Conservation (phyloP, 345 rosid species). For the Cochlearia excelsa region DNA sequence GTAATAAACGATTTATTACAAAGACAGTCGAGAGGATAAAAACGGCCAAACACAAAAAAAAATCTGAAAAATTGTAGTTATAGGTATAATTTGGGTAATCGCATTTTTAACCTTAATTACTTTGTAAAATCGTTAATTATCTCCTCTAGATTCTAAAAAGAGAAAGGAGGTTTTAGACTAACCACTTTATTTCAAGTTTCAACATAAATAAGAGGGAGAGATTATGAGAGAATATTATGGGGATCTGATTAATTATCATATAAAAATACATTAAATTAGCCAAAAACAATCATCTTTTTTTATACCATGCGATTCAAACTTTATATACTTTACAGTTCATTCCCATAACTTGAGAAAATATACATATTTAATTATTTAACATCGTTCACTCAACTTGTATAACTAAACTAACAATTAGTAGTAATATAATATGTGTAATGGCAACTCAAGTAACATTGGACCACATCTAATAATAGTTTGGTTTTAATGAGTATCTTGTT, state of each 20-base stretch:
- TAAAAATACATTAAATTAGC: conserved; percentile 12
- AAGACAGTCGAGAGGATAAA: too few species aligned
- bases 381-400: too few species aligned
- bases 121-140: neutral
- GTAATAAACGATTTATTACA: too few species aligned
- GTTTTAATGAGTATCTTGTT: too few species aligned
- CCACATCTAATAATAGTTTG: too few species aligned
- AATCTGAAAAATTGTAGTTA: neutral
- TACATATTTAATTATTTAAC: neutral
- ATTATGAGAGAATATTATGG: conserved; percentile 35
- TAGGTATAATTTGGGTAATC: conserved; percentile 1
- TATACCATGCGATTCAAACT: conserved; percentile 32
- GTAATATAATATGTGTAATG: too few species aligned
- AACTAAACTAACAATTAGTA: neutral
- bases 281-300: conserved; percentile 32
- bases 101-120: neutral
- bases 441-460: too few species aligned
- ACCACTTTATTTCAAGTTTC: conserved; percentile 34
- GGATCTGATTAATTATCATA: conserved; percentile 34
- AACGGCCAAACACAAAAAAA: neutral
- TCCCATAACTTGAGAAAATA: conserved; percentile 15
- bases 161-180: conserved; percentile 19
- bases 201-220: conserved; percentile 21
- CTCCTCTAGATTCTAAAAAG: conserved; percentile 34
- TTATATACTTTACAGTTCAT: conserved; percentile 38